Base-by-base conservation (phyloP, 345 rosid species). In the Arabidopsis thaliana region DNA sequence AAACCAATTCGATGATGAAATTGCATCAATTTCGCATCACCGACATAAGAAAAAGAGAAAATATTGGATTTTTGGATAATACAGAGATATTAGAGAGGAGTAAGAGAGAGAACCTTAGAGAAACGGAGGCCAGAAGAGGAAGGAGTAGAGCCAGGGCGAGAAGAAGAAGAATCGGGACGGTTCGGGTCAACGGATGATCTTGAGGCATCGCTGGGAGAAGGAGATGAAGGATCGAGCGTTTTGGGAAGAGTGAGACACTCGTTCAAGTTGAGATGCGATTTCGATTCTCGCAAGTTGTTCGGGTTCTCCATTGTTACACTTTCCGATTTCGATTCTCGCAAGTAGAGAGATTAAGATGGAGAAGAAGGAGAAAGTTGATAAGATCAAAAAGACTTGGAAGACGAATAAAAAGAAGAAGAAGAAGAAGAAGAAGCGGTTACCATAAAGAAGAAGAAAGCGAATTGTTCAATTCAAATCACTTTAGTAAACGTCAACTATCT, bases 41-140 rank as follows among this genome's bases (percentile, higher is more conserved):
- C n/a, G 6, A 38, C 65, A 33, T 52, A 44, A 51, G 33, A 56
- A 67, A 22, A 37, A n/a, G 49, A 8, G 7, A 23, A 49, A 44
- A 69, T 32, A 16, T 56, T 22, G 36, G 16, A 22, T 38, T 23
- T 41, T 30, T 13, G 28, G 60, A 42, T 50, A 2, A 9, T 32
- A 36, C 3, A 45, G 59, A 46, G 59, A 74, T 25, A 55, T 4
- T 34, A 57, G 33, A 56, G 71, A 66, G 14, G 56, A 25, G n/a
- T 37, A 32, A 8, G 68, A 63, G 36, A 66, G 36, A 70, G 45
- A 51, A 78, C 81, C 81, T 72, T 78, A 14, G 81, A 52, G 73
- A 36, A 71, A 22, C 46, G 65, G 59, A 5, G 16, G 42, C 51
- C 57, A 52, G 75, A 13, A 55, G 71, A 20, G 36, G 76, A 10